A percentile compares a stretch with the other conserved stretches of the same genome.
phyloP scores from a whole-genome alignment of 75 land plant genomes.

The Picea sitchensis region DNA sequence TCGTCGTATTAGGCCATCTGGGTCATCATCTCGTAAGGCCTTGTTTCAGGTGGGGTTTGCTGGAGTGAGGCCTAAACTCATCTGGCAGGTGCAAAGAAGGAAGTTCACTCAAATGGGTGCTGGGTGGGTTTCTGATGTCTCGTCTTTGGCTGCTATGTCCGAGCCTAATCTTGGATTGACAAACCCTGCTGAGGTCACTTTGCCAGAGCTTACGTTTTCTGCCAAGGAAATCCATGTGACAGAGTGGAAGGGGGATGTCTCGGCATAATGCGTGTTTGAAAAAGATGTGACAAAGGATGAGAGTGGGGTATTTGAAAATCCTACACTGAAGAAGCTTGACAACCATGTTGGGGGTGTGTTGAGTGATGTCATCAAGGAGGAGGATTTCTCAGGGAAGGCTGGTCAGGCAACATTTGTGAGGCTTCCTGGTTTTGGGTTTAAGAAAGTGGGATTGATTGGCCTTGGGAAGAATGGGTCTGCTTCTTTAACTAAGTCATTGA shows the following conservation, averaged over 20 bases:
- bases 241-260: conserved; percentile 89
- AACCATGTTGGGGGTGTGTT: conserved; percentile 50
- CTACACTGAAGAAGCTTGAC: conserved; percentile 53
- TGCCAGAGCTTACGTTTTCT: conserved; percentile 45
- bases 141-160: neutral
- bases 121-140: too few relatives aligned
- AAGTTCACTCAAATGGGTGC: too few relatives aligned
- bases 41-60: too few relatives aligned
- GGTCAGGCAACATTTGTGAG: conserved; percentile 79
- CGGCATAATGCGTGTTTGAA: conserved; percentile 86
- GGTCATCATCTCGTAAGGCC: too few relatives aligned
- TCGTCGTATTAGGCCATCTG: too few relatives aligned
- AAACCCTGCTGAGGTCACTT: neutral
- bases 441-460: conserved; percentile 80
- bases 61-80: too few relatives aligned
- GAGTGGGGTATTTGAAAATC: conserved; percentile 52
- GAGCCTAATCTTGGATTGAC: neutral
- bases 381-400: conserved; percentile 89
- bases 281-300: conserved; percentile 61
- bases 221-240: conserved; percentile 58
- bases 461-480: conserved; percentile 43
- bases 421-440: conserved; percentile 69
- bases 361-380: conserved; percentile 67
- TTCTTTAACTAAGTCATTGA: conserved; percentile 20
- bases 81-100: too few relatives aligned